Evolutionary conservation across 345 rosid genomes (phyloP).

Genomic region (Eucalyptus dawsonii): DNA sequence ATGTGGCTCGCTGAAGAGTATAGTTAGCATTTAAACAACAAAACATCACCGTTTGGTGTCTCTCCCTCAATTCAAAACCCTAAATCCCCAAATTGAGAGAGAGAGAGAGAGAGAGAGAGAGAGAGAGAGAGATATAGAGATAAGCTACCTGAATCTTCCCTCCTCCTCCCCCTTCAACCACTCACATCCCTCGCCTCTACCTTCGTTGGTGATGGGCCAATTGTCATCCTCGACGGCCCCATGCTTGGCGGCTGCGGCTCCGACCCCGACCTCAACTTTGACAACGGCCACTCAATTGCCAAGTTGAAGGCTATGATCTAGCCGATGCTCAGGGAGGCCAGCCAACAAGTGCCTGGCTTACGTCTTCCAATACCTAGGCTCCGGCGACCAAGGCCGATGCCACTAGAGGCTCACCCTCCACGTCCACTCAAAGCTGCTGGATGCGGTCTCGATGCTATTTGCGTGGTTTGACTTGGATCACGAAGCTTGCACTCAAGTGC

Average conservation of each 20-base stretch:
- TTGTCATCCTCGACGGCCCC: accelerated
- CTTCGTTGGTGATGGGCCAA: accelerated
- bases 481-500: too few relatives aligned
- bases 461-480: accelerated
- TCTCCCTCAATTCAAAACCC: too few relatives aligned
- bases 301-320: accelerated
- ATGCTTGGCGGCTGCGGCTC: accelerated
- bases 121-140: too few relatives aligned
- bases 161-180: too few relatives aligned
- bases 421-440: accelerated
- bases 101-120: too few relatives aligned
- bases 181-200: accelerated
- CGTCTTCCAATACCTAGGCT: too few relatives aligned
- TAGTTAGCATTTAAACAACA: too few relatives aligned
- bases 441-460: accelerated
- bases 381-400: accelerated
- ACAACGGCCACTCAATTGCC: accelerated
- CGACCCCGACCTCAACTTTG: accelerated
- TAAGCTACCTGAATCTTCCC: accelerated
- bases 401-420: too few relatives aligned
- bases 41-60: accelerated
- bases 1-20: too few relatives aligned
- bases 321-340: accelerated
- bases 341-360: accelerated
- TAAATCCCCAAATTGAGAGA: too few relatives aligned